Evolutionary conservation across 176 grass and related monocot genomes (phyloP).

Genomic region (Phragmites australis): DNA sequence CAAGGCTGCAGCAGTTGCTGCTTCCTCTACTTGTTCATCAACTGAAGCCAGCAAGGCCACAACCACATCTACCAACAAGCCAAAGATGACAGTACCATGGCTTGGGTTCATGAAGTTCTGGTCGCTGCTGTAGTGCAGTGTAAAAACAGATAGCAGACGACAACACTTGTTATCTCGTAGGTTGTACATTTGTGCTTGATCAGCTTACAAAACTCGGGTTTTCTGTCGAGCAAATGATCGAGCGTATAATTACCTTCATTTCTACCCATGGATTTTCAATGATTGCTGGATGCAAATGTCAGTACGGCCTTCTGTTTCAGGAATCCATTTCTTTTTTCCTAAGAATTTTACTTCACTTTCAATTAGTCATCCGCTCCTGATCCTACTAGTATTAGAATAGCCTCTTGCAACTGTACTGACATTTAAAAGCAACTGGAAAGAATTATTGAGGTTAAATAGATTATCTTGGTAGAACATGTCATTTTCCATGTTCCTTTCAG

Average conservation of each 20-base stretch:
- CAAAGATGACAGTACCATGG: constrained; percentile 4
- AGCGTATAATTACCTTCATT: not conserved
- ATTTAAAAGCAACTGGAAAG: not conserved
- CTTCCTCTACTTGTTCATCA: constrained; percentile 24
- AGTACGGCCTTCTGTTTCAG: not conserved
- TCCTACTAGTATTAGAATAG: not conserved
- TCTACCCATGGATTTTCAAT: not conserved
- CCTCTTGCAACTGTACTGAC: not conserved
- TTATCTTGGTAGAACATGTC: constrained; percentile 1
- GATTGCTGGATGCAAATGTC: not conserved
- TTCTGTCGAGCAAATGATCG: not conserved
- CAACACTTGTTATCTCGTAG: not conserved
- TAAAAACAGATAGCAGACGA: not conserved
- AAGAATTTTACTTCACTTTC: not conserved
- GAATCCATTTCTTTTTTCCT: not conserved
- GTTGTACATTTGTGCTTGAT: not conserved
- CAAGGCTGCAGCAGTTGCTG: constrained; percentile 22
- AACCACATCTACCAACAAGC: not conserved
- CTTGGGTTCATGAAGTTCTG: constrained; percentile 51
- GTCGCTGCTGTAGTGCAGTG: constrained; percentile 17
- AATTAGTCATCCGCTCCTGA: not conserved
- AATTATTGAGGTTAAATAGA: not conserved
- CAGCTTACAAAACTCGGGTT: not conserved
- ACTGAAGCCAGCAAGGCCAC: constrained; percentile 5
- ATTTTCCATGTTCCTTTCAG: not conserved